These are phyloP conservation scores for Capsicum rhomboideum DNA, from an alignment of 257 asterid species.

Conservation along the genomic window DNA sequence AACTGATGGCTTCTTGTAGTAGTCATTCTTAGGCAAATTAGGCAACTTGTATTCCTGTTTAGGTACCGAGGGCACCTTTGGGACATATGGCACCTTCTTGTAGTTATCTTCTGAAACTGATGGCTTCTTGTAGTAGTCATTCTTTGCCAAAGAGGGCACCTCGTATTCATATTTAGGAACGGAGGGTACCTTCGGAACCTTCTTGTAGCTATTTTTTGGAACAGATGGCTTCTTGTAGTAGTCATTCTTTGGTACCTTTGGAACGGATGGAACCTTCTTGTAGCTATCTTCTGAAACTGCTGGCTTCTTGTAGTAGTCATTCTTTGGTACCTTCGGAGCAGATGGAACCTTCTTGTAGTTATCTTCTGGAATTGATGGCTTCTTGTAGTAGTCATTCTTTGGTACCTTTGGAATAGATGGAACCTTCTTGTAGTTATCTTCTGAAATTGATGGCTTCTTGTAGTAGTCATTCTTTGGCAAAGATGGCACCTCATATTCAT, in stretches of 20 bases:
- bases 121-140: neutral
- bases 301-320: neutral
- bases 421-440: neutral
- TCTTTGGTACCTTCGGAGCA: neutral
- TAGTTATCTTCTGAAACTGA: neutral
- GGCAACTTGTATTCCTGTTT: neutral
- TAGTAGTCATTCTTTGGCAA: neutral
- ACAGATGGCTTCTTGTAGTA: neutral
- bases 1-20: neutral
- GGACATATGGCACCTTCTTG: neutral
- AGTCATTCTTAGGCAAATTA: neutral
- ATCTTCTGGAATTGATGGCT: neutral
- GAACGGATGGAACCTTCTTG: neutral
- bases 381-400: neutral
- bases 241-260: neutral
- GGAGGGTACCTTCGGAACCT: neutral
- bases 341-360: neutral
- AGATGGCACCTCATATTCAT: neutral
- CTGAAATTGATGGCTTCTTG: neutral
- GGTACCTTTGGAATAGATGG: neutral
- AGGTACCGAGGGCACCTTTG: neutral
- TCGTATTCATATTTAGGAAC: neutral
- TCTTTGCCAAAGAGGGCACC: neutral
- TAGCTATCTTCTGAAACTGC: neutral
- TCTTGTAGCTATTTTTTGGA: neutral